These are phyloP conservation scores for Cordyceps militaris DNA, from an alignment of 2,329 filamentous ascomycete genomes.

Conservation along the genomic window DNA sequence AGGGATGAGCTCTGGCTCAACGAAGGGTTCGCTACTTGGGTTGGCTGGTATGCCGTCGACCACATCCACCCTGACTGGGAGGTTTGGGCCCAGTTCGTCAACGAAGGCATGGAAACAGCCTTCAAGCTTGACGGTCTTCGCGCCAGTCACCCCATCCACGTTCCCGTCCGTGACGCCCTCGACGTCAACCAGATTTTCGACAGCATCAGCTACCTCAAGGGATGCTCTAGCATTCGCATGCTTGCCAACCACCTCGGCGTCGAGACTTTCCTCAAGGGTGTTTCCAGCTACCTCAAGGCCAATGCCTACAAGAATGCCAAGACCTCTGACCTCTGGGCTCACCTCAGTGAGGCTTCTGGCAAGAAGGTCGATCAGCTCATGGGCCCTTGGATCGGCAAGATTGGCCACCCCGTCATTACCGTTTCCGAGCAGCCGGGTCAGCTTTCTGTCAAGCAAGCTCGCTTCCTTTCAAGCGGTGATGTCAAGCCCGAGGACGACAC, in stretches of 20 bases:
- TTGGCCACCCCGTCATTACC: slow-evolving; percentile 87
- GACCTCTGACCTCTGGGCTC: slow-evolving; percentile 85
- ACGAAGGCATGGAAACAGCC: slow-evolving; percentile 87
- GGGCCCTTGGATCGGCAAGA: slow-evolving; percentile 91
- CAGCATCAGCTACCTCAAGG: slow-evolving; percentile 92
- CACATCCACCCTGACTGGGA: slow-evolving; percentile 95
- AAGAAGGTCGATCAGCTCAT: slow-evolving; percentile 83
- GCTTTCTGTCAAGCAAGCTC: slow-evolving; percentile 74
- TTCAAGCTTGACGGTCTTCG: slow-evolving; percentile 85
- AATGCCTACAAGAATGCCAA: slow-evolving; percentile 87
- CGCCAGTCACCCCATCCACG: slow-evolving; percentile 91
- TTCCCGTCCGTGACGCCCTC: slow-evolving; percentile 84
- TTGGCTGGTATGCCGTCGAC: slow-evolving; percentile 89
- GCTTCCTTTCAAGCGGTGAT: slow-evolving; percentile 88
- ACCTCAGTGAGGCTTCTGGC: slow-evolving; percentile 79
- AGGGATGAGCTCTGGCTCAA: slow-evolving; percentile 81
- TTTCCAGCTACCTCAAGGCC: slow-evolving; percentile 80
- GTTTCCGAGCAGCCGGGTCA: slow-evolving; percentile 77
- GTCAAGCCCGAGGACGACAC: slow-evolving; percentile 84
- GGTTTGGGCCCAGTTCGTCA: slow-evolving; percentile 95
- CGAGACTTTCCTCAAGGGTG: slow-evolving; percentile 82
- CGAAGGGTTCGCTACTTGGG: slow-evolving; percentile 97
- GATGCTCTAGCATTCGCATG: slow-evolving; percentile 95
- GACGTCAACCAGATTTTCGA: slow-evolving; percentile 99
- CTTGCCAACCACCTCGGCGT: slow-evolving; percentile 82